Percentiles rank a stretch among this genome's conserved stretches.
phyloP scores from a whole-genome alignment of 2,329 filamentous ascomycete species.

The Stagonosporopsis rhizophila region DNA sequence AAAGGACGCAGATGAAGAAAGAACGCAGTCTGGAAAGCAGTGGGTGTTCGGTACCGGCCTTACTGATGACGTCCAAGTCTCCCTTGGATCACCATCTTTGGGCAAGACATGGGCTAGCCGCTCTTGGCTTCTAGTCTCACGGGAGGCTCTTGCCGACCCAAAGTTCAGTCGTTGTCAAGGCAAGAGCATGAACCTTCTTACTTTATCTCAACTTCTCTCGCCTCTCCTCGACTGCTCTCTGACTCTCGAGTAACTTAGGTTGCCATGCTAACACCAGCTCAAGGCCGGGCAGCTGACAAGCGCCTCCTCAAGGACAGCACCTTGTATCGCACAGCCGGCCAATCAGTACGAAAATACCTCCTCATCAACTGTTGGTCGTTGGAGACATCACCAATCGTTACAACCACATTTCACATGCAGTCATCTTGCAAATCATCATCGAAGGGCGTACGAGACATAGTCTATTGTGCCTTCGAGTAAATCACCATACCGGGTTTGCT shows the following conservation, averaged over 20 bases:
- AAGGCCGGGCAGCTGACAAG: neutral
- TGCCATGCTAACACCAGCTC: neutral
- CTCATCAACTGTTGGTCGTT: neutral
- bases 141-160: conserved; percentile 16
- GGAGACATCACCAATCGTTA: neutral
- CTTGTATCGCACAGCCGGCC: too few species aligned
- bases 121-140: conserved; percentile 2
- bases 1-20: neutral
- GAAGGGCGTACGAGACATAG: too few species aligned
- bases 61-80: conserved; percentile 11
- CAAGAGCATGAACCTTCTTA: neutral
- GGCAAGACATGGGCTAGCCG: conserved; percentile 4
- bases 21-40: conserved; percentile 9
- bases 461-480: neutral
- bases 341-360: neutral
- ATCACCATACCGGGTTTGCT: neutral
- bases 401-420: neutral
- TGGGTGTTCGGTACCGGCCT: conserved; percentile 2
- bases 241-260: neutral
- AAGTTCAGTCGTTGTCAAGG: conserved; percentile 3
- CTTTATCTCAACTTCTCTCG: neutral
- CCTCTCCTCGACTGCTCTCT: neutral
- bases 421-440: neutral
- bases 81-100: neutral
- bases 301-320: neutral